These are phyloP conservation scores for Magnolia kwangsiensis DNA, from an alignment of 164 flowering plant genomes.

Conservation along the genomic window DNA sequence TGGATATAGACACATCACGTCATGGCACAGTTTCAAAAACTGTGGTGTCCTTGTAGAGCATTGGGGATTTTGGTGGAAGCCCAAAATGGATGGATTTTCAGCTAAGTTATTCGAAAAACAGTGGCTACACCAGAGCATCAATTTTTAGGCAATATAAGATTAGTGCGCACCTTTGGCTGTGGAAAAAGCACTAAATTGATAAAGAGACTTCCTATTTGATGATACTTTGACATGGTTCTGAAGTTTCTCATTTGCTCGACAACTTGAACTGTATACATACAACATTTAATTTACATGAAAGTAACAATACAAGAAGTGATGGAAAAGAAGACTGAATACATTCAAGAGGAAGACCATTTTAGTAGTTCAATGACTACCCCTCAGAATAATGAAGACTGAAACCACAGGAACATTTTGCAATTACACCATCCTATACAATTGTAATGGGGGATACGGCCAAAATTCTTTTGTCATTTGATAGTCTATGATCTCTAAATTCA, in stretches of 20 bases:
- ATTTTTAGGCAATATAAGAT: constrained; percentile 9
- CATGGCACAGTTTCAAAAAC: no score
- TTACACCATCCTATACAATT: no score
- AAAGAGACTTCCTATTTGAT: constrained; percentile 32
- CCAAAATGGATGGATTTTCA: neutral
- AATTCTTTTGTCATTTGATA: no score
- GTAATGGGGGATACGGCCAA: no score
- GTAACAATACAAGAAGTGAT: neutral
- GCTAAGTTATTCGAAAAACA: neutral
- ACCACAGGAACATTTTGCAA: no score
- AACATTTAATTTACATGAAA: constrained; percentile 6
- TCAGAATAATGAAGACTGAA: no score
- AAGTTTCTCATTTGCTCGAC: constrained; percentile 31
- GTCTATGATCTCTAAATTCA: no score
- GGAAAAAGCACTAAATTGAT: constrained; percentile 51
- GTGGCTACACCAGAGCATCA: neutral
- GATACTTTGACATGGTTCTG: constrained; percentile 35
- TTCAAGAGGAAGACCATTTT: neutral
- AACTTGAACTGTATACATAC: constrained; percentile 42
- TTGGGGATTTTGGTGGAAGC: neutral
- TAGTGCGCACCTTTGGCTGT: constrained; percentile 50
- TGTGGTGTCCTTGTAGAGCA: neutral
- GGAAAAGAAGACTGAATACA: neutral
- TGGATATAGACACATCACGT: no score
- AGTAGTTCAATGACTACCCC: neutral